Base-by-base conservation (phyloP, 176 grass and related monocot genomes). In the Dactylis glomerata region DNA sequence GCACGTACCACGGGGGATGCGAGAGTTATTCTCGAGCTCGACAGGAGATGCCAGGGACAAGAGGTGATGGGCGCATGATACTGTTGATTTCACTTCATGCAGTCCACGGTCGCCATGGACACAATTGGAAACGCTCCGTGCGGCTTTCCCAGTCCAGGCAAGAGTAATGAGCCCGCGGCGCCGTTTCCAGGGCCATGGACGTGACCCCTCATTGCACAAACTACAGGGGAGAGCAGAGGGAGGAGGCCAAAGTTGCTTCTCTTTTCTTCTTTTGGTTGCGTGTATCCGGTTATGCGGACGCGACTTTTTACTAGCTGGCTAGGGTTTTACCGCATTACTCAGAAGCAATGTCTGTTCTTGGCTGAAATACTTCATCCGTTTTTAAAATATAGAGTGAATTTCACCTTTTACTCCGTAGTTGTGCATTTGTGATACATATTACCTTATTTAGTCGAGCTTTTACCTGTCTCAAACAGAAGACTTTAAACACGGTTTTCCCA, bases 61-160 rank as follows among this genome's bases (percentile, higher is more conserved):
- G 71, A 74, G 1, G 71, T 74, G 71, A 74, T 74, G 71, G 71
- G 71, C 68, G 71, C 72, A 75, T 75, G 72, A 73, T 73, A 44
- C 42, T 73, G 70, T 73, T 28, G 70, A 33, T 75, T 19, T 75
- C 72, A 51, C 28, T 1, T 75, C 70, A 73, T 49, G 22, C 34
- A 5, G 32, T 66, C 63, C 31, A 17, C 31, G 11, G 7, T 8
- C 10, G 68, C 0, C 30, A 38, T 12, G 71, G 45, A 50, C 45
- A 19, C 45, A 47, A 51, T 44, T 30, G 72, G 72, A 75, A 75
- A 75, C 72, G 72, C 72, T 32, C 27, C 45, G 72, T 49, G 72
- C 72, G 72, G 45, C 72, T 75, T 75, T 75, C 72, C 26, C 9
- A 32, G 72, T 22, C 27, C 45, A 75, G 72, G 72, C 72, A 5